These are phyloP conservation scores for Mortierella sp. DNA, from an alignment of 371 early-diverging fungal species.

Conservation along the genomic window DNA sequence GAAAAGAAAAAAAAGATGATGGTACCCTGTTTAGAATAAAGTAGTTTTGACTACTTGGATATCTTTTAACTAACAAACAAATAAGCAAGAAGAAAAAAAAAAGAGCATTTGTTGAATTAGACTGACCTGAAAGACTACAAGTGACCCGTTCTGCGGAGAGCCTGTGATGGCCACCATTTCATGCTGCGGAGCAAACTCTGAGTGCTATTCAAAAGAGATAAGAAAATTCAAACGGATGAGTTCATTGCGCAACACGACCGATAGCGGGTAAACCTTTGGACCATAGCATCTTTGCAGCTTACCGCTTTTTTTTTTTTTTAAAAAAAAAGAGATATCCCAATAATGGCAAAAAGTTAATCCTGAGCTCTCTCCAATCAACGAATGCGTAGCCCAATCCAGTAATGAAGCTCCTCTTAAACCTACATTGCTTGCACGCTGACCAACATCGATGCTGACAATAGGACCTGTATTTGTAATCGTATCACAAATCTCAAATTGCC, in stretches of 20 bases:
- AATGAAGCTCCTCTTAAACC: too few relatives aligned
- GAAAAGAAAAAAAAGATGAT: neutral
- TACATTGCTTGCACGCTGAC: slow-evolving; percentile 63
- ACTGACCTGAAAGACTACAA: slow-evolving; percentile 79
- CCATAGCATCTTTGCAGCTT: slow-evolving; percentile 25
- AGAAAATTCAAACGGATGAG: neutral
- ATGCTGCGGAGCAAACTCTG: slow-evolving; percentile 60
- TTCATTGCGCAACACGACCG: too few relatives aligned
- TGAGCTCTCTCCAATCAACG: too few relatives aligned
- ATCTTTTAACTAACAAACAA: neutral
- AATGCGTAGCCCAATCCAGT: too few relatives aligned
- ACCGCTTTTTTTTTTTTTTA: neutral
- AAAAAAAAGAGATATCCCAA: too few relatives aligned
- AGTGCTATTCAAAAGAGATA: slow-evolving; percentile 14
- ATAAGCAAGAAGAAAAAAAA: neutral
- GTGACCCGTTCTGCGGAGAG: slow-evolving; percentile 76
- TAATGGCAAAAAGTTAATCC: neutral
- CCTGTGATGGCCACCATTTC: slow-evolving; percentile 89
- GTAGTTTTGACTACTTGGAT: neutral
- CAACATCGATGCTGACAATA: slow-evolving; percentile 80
- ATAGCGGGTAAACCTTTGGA: too few relatives aligned
- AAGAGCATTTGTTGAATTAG: neutral
- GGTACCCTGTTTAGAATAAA: neutral
- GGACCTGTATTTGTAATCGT: slow-evolving; percentile 84
- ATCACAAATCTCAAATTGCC: slow-evolving; percentile 79